These are phyloP conservation scores for Glomus cerebriforme DNA, from an alignment of 192 early-diverging fungal species.

Conservation along the genomic window DNA sequence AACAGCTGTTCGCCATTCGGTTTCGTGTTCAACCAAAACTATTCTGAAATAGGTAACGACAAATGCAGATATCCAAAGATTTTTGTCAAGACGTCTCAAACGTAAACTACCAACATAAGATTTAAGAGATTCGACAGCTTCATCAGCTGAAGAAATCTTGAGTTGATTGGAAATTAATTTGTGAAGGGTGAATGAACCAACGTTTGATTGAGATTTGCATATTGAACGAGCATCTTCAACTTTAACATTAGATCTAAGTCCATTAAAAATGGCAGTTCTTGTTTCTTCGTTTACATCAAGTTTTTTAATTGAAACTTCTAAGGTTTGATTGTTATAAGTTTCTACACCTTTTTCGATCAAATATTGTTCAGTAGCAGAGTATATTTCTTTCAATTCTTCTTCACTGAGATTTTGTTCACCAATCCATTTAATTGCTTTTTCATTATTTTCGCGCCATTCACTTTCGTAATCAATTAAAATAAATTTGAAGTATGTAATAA, in stretches of 20 bases:
- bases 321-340: not conserved
- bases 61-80: slow-evolving; percentile 1
- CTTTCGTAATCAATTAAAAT: not conserved
- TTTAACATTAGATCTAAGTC: not conserved
- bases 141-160: not conserved
- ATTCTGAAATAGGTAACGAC: slow-evolving; percentile 12
- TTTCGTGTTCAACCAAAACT: not conserved
- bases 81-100: not conserved
- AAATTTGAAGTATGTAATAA: not conserved
- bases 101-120: not conserved
- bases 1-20: not conserved
- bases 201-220: not conserved
- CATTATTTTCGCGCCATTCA: not conserved
- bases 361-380: not conserved
- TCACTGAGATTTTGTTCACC: not conserved
- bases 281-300: not conserved
- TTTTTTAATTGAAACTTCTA: not conserved
- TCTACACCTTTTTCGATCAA: not conserved
- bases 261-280: not conserved
- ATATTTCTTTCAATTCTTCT: not conserved
- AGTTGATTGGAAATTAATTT: slow-evolving; percentile 11
- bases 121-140: not conserved
- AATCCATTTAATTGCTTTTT: not conserved
- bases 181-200: not conserved
- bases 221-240: not conserved